Evolutionary conservation across 352 stramenopile genomes (phyloP).

Genomic region (Phytophthora niederhauseri): DNA sequence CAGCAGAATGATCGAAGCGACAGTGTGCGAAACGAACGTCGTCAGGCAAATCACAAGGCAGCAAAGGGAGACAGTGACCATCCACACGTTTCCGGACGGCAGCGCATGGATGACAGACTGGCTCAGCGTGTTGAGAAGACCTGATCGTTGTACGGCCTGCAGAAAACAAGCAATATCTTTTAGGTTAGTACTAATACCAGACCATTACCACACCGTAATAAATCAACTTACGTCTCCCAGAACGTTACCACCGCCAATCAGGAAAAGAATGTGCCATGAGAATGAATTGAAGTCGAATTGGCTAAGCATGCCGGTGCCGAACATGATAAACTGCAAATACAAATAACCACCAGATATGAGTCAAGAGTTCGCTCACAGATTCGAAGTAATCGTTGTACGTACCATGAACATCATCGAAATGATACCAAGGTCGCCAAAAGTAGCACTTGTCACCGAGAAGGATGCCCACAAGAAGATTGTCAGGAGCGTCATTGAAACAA

Average conservation of each 20-base stretch:
- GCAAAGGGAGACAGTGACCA: slow-evolving; percentile 89
- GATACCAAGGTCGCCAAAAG: slow-evolving; percentile 93
- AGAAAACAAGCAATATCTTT: background rate
- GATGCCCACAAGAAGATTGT: slow-evolving; percentile 93
- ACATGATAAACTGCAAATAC: slow-evolving; percentile 77
- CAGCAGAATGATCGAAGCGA: slow-evolving; percentile 92
- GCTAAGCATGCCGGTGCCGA: slow-evolving; percentile 88
- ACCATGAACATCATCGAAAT: slow-evolving; percentile 93
- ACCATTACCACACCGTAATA: background rate
- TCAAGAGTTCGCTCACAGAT: background rate
- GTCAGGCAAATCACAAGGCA: slow-evolving; percentile 87
- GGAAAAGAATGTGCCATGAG: slow-evolving; percentile 94
- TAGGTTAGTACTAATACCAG: background rate
- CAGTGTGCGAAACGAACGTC: slow-evolving; percentile 94
- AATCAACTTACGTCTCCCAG: slow-evolving; percentile 79
- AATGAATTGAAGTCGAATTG: slow-evolving; percentile 96
- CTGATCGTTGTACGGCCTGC: slow-evolving; percentile 83
- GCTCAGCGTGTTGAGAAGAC: slow-evolving; percentile 82
- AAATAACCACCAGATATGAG: background rate
- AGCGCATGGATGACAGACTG: slow-evolving; percentile 83
- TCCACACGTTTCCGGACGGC: slow-evolving; percentile 81
- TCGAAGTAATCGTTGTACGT: slow-evolving; percentile 10
- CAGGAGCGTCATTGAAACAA: slow-evolving; percentile 89
- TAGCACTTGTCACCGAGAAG: slow-evolving; percentile 83
- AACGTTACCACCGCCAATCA: slow-evolving; percentile 93